Evolutionary conservation across 306 rosid genomes (phyloP).

Genomic region (Sophora flavescens): DNA sequence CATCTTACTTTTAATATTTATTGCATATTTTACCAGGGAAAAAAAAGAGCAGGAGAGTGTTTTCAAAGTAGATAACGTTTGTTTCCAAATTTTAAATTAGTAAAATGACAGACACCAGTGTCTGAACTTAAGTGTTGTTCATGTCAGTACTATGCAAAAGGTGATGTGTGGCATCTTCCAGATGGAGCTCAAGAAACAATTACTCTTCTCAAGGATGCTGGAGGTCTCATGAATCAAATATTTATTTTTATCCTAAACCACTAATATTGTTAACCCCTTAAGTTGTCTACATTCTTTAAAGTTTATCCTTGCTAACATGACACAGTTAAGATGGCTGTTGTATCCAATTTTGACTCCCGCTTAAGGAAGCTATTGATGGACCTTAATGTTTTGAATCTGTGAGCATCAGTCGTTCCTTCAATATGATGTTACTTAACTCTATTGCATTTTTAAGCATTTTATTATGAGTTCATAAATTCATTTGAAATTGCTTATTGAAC

Average conservation of each 20-base stretch:
- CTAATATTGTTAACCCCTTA: constrained; percentile 29
- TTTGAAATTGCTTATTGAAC: constrained; percentile 9
- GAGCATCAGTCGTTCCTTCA: constrained; percentile 49
- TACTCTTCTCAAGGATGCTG: constrained; percentile 80
- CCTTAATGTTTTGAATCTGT: constrained; percentile 84
- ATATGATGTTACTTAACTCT: not conserved
- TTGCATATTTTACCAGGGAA: constrained; percentile 28
- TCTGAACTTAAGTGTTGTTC: constrained; percentile 46
- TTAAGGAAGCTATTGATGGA: constrained; percentile 91
- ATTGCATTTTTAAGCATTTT: not conserved
- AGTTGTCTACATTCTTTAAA: constrained; percentile 28
- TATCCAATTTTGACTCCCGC: constrained; percentile 91
- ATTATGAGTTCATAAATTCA: constrained; percentile 22
- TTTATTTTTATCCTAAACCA: constrained; percentile 21
- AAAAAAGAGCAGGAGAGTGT: constrained; percentile 29
- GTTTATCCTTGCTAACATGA: constrained; percentile 53
- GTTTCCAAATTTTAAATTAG: constrained; percentile 2
- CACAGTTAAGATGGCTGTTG: constrained; percentile 94
- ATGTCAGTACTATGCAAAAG: constrained; percentile 82
- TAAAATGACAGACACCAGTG: constrained; percentile 5
- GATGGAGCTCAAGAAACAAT: constrained; percentile 83
- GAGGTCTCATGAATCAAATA: constrained; percentile 64
- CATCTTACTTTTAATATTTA: not conserved
- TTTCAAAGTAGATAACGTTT: constrained; percentile 14
- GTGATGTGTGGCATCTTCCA: constrained; percentile 90